These are phyloP conservation scores for Stachybotrys chartarum DNA, from an alignment of 2,329 filamentous ascomycete species.

Conservation along the genomic window DNA sequence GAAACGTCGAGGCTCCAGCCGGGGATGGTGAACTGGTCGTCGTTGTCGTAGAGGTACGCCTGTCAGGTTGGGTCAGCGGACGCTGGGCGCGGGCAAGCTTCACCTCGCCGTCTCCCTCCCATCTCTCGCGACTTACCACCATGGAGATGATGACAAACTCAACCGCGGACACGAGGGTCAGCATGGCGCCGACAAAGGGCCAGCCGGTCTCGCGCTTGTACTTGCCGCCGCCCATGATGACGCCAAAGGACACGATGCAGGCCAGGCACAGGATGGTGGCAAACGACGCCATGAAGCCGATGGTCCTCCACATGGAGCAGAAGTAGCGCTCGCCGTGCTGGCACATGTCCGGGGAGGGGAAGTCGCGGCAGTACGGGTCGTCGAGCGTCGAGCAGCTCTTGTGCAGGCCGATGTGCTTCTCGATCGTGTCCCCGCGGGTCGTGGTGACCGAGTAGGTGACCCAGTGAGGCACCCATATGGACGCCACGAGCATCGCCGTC, in stretches of 20 bases:
- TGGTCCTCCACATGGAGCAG: conserved; percentile 85
- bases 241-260: conserved; percentile 69
- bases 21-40: conserved; percentile 70
- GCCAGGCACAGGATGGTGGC: conserved; percentile 76
- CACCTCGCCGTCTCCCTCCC: neutral
- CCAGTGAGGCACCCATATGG: conserved; percentile 67
- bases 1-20: conserved; percentile 77
- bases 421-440: conserved; percentile 36
- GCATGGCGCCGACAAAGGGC: conserved; percentile 63
- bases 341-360: conserved; percentile 25
- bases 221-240: conserved; percentile 73
- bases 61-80: conserved; percentile 24
- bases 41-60: conserved; percentile 78
- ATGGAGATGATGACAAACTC: conserved; percentile 74
- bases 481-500: conserved; percentile 62
- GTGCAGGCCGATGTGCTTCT: conserved; percentile 70
- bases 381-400: conserved; percentile 67
- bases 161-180: conserved; percentile 58
- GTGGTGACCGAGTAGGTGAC: conserved; percentile 53
- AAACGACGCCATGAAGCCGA: conserved; percentile 83
- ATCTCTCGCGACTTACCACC: conserved; percentile 54
- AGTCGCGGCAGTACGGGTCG: conserved; percentile 47
- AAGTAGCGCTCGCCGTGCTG: conserved; percentile 56
- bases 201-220: conserved; percentile 75
- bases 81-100: neutral